Evolutionary conservation across 2,329 filamentous ascomycete genomes (phyloP).

Genomic region (Claviceps africana): DNA sequence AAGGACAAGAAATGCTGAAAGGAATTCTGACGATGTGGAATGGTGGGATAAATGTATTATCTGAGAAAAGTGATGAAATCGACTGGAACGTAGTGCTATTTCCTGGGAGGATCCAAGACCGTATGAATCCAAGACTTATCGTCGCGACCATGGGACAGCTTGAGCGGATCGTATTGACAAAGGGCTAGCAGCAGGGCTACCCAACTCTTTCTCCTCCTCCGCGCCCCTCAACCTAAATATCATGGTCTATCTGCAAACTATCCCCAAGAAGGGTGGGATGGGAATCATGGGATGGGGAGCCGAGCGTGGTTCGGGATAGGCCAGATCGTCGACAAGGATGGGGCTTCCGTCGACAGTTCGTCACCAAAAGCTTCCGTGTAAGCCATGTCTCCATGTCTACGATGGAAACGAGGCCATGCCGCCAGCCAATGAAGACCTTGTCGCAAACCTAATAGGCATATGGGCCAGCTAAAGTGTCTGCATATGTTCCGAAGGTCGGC

Average conservation of each 20-base stretch:
- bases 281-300: constrained; percentile 7
- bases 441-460: constrained; percentile 18
- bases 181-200: constrained; percentile 15
- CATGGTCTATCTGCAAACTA: constrained; percentile 21
- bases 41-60: constrained; percentile 29
- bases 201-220: constrained; percentile 8
- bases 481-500: constrained; percentile 6
- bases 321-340: constrained; percentile 1
- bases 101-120: constrained; percentile 18
- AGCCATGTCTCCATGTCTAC: constrained; percentile 15
- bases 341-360: constrained; percentile 7
- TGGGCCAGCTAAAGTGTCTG: constrained; percentile 20
- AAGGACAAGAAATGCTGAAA: constrained; percentile 28
- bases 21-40: constrained; percentile 29
- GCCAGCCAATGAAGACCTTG: constrained; percentile 16
- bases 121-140: constrained; percentile 26
- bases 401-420: constrained; percentile 7
- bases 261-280: constrained; percentile 6
- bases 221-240: constrained; percentile 18
- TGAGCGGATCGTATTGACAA: constrained; percentile 20
- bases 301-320: constrained; percentile 3
- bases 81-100: constrained; percentile 24
- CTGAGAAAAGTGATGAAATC: constrained; percentile 17
- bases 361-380: constrained; percentile 10
- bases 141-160: constrained; percentile 17